Percentiles rank a stretch among this genome's conserved stretches.
These are phyloP conservation scores for Crithidia expoeki DNA, from an alignment of 208 protist species.

Conservation along the genomic window DNA sequence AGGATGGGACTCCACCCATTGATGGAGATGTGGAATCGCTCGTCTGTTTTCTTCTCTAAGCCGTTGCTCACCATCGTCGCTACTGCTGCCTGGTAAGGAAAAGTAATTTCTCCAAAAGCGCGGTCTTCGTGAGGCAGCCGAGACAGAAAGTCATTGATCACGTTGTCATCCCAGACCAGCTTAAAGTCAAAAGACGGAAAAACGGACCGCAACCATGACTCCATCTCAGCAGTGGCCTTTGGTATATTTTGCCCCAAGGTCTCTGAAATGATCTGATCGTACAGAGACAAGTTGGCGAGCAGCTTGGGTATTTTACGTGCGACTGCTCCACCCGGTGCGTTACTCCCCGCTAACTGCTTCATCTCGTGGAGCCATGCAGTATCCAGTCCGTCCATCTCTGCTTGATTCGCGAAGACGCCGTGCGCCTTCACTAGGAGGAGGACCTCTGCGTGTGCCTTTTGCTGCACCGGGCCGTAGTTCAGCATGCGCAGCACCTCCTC, in stretches of 20 bases:
- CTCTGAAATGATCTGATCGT: background rate
- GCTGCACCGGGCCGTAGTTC: conserved; percentile 9
- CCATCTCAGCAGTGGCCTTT: background rate
- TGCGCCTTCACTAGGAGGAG: background rate
- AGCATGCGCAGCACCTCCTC: conserved; percentile 24
- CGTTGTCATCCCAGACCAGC: background rate
- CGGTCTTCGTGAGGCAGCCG: background rate
- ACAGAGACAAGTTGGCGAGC: background rate
- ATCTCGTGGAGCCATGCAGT: background rate
- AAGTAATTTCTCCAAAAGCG: background rate
- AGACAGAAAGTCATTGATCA: background rate
- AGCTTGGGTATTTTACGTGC: too few relatives aligned
- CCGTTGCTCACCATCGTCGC: background rate
- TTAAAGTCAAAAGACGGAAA: background rate
- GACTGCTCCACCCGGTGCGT: background rate
- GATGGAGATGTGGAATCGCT: background rate
- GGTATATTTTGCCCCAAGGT: background rate
- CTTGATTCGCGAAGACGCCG: background rate
- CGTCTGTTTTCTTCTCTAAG: background rate
- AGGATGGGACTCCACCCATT: background rate
- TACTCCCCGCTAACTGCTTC: background rate
- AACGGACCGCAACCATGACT: background rate
- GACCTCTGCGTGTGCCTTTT: conserved; percentile 17
- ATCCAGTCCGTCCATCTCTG: background rate
- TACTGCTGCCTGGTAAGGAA: background rate